Conservation (phyloP, 305 asterid species). For the Fraxinus angustifolia region DNA sequence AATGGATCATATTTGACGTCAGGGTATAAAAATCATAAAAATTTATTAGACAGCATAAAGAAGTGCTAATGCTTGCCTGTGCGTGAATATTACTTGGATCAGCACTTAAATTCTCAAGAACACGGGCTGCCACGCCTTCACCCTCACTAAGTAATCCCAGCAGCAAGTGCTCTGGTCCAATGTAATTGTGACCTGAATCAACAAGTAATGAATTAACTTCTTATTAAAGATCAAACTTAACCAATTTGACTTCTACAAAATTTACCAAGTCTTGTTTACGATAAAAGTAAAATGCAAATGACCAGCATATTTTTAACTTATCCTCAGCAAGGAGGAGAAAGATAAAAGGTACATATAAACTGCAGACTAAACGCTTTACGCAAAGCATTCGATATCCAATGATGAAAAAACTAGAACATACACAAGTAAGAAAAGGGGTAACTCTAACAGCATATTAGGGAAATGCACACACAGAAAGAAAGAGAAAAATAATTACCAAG, state of each 20-base stretch:
- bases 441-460: background rate
- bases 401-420: background rate
- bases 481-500: constrained; percentile 53
- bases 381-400: background rate
- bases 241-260: background rate
- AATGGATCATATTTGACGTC: constrained; percentile 12
- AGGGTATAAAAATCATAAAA: constrained; percentile 2
- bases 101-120: constrained; percentile 90
- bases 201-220: background rate
- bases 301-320: background rate
- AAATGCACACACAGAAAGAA: background rate
- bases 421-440: background rate
- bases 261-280: background rate
- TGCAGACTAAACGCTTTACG: background rate
- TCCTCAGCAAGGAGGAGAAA: background rate
- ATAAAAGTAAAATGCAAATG: background rate
- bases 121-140: constrained; percentile 96
- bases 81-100: constrained; percentile 90
- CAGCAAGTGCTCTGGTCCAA: constrained; percentile 95
- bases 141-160: constrained; percentile 96
- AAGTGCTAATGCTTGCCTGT: constrained; percentile 47
- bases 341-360: background rate
- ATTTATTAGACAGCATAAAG: background rate
- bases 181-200: constrained; percentile 82
- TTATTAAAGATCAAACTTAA: background rate